Evolutionary conservation across 495 filamentous ascomycete species (phyloP).

Genomic region (Penicillium robsamsonii): DNA sequence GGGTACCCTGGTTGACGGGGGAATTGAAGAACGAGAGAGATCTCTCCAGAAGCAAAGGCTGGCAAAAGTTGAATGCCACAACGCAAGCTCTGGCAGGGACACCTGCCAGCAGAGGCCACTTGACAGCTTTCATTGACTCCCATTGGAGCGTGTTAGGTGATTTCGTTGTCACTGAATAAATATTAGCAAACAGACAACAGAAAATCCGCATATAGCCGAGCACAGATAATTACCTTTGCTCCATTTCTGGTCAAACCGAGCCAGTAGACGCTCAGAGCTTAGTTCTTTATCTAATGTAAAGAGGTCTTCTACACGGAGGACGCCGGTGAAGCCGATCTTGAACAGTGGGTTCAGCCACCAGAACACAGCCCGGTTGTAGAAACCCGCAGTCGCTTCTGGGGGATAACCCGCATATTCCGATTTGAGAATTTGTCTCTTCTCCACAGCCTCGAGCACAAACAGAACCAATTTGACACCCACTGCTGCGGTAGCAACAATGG

Average conservation of each 20-base stretch:
- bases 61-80: conserved; percentile 59
- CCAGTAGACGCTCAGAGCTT: conserved; percentile 38
- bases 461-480: conserved; percentile 50
- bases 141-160: conserved; percentile 45
- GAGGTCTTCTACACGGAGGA: conserved; percentile 47
- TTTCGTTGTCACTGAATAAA: conserved; percentile 28
- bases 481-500: conserved; percentile 47
- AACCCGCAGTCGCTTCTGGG: conserved; percentile 58
- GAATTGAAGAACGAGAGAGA: conserved; percentile 48
- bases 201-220: neutral
- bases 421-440: conserved; percentile 52
- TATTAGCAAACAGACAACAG: conserved; percentile 14
- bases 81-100: conserved; percentile 53
- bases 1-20: conserved; percentile 35
- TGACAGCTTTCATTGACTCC: conserved; percentile 46
- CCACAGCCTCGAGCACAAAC: conserved; percentile 51
- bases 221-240: conserved; percentile 23
- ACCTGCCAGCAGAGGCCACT: conserved; percentile 44
- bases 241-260: conserved; percentile 33
- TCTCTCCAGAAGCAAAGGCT: conserved; percentile 61
- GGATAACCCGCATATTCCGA: conserved; percentile 43
- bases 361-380: conserved; percentile 53
- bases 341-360: conserved; percentile 61
- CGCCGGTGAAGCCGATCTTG: conserved; percentile 42
- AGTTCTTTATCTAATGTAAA: conserved; percentile 46